Evolutionary conservation across 495 filamentous ascomycete genomes (phyloP), one percentile per base, ranked within the genome.

Genomic region (Xylaria curta): DNA sequence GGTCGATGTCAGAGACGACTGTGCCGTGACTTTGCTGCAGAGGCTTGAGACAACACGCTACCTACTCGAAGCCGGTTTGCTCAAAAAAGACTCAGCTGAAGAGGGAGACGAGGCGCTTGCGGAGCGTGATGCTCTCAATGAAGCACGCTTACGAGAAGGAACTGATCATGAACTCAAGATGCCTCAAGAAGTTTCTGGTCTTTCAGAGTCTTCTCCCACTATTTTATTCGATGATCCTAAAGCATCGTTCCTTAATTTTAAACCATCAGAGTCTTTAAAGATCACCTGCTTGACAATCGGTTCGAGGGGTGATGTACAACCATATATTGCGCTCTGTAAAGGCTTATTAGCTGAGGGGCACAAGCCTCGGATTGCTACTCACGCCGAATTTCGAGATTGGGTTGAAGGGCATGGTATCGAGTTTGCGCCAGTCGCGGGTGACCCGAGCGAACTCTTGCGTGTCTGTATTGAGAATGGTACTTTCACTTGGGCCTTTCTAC

Each of bases 381-480:
- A 99, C 80, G 83, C 82, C 10, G 95, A 98, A 81, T 99, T 98
- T 80, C 89, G 91, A 75, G 86, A 86, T 19, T 99, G 97, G 96
- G 87, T 99, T 44, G 87, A 92, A 74, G 89, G 89, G 38, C 93
- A 98, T 81, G 96, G 97, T 3, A 98, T 99, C 79, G 94, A 94
- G 72, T 99, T 97, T 81, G 89, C 87, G 12, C 89, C 90, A 5
- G 92, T 99, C 0, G 94, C 91, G 61, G 96, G 96, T 38, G 95
- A 99, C 78, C 96, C 96, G 26, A 93, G 91, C 58, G 94, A 98
- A 79, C 86, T 99, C 28, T 98, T 99, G 94, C 87, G 91, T 15
- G 91, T 98, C 28, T 99, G 96, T 78, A 94, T 98, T 15, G 94
- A 98, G 75, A 93, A 98, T 78, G 96, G 96, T 72, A 98, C 98